Evolutionary conservation across 75 land plant genomes (phyloP).

Genomic region (Pinus albicaulis): DNA sequence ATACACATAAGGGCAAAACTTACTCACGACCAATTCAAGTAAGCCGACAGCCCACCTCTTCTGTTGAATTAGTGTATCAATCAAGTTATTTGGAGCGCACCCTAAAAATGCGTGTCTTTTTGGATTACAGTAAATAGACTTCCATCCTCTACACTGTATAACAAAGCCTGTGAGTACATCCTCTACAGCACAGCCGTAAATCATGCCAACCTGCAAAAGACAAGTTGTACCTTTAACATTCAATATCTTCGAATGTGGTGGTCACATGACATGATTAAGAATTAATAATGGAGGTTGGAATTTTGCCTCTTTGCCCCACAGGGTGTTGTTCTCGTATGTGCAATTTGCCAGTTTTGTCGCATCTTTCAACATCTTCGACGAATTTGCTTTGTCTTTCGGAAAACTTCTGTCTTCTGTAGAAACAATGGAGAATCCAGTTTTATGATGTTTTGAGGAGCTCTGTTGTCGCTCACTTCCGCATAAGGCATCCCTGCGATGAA

Average conservation of each 20-base stretch:
- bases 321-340: constrained; percentile 22
- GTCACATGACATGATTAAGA: no score
- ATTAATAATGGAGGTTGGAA: neutral
- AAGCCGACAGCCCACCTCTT: no score
- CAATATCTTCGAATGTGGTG: no score
- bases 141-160: constrained; percentile 38
- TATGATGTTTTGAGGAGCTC: no score
- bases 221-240: no score
- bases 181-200: constrained; percentile 30
- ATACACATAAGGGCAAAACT: no score
- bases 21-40: no score
- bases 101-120: neutral
- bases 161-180: constrained; percentile 29
- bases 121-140: constrained; percentile 43
- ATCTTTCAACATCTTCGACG: constrained; percentile 10
- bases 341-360: constrained; percentile 14
- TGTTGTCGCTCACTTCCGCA: neutral
- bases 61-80: no score
- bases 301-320: constrained; percentile 28
- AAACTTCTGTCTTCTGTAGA: no score
- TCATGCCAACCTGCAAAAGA: constrained; percentile 32
- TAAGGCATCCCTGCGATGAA: constrained; percentile 22
- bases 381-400: neutral
- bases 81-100: no score
- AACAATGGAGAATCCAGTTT: no score